Evolutionary conservation across 805 yeast species (phyloP), one percentile per base, ranked within the genome.

Genomic region (Clavispora carvajalis): DNA sequence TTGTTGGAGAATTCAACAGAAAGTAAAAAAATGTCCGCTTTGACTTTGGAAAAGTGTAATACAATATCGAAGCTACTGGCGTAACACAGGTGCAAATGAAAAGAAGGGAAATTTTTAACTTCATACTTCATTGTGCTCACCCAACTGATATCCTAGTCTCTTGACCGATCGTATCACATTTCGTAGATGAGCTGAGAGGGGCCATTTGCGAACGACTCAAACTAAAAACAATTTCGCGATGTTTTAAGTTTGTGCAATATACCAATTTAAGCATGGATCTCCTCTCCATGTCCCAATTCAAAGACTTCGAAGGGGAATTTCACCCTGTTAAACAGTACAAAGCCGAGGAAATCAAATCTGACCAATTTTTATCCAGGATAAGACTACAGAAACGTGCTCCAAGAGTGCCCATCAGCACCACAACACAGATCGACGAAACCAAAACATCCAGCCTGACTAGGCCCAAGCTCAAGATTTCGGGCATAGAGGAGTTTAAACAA

Each of bases 251-350:
- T 11, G 13, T 11, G 26, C 26, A 10, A 13, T 16, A n/a, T 2
- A 28, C 19, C 18, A 8, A 4, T 15, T 5, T 17, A 13, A 13
- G 3, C 2, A 13, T 16, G 31, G 31, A 13, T 28, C 18, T 28
- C 7, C n/a, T 13, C 19, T 15, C 19, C 31, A 47, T 47, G 51
- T 41, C 51, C 10, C 31, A 31, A 30, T 46, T 36, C 38, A 26
- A 51, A 15, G 68, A 60, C 33, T 60, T 62, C 31, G 59, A 53
- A 8, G 58, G 57, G 4, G 69, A 64, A 42, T 65, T 65, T 37
- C 44, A 36, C 13, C 53, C 65, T 7, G 47, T 64, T n/a, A 59
- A 53, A 38, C 39, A 44, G 19, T 42, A 59, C 33, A 43, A 60
- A 13, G 36, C 34, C 9, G 49, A 52, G 6, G 60, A 57, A 31